Percentiles rank a stretch among this genome's conserved stretches.
Conservation (phyloP, 2,329 filamentous ascomycete species). For the Hypoxylon sp. region DNA sequence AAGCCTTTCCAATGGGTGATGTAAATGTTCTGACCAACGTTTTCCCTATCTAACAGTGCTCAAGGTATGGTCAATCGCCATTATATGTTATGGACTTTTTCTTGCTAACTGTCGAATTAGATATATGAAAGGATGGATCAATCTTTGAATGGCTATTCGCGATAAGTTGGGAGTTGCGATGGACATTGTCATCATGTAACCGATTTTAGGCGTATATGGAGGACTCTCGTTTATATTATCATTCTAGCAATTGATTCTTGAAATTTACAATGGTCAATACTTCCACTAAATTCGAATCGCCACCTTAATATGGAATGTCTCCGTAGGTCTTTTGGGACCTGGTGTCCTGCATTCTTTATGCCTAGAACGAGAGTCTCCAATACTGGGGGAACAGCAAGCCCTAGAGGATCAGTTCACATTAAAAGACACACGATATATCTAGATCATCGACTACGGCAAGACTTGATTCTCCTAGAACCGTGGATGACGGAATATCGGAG, state of each 20-base stretch:
- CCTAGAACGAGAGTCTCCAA: not conserved
- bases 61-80: not conserved
- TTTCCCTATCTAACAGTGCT: not conserved
- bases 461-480: not conserved
- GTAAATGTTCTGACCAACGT: constrained; percentile 4
- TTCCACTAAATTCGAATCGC: no score
- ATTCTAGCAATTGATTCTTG: not conserved
- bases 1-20: constrained; percentile 1
- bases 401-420: not conserved
- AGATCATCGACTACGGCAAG: not conserved
- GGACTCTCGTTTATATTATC: not conserved
- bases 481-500: not conserved
- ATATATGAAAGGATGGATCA: not conserved
- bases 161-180: not conserved
- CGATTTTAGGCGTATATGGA: not conserved
- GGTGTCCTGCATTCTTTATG: not conserved
- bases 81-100: not conserved
- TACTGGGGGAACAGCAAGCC: no score
- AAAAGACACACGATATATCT: not conserved
- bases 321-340: not conserved
- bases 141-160: not conserved
- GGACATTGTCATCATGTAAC: not conserved
- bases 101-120: not conserved
- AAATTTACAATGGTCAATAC: no score
- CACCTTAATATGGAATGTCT: not conserved